phyloP scores from a whole-genome alignment of 139 green algal genomes.

The Haematococcus sp. region DNA sequence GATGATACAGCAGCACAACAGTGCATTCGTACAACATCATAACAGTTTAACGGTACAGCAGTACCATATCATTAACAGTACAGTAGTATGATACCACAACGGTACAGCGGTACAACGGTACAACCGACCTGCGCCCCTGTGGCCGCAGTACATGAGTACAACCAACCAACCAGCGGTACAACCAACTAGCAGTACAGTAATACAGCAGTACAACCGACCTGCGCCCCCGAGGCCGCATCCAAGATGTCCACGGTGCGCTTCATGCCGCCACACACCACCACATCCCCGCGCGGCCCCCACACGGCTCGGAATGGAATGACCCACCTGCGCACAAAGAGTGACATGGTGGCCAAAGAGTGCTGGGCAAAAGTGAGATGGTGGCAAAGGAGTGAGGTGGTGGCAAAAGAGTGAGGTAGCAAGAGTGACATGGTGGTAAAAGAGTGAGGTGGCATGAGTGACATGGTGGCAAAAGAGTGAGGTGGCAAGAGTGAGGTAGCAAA shows the following conservation, averaged over 20 bases:
- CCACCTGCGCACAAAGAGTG: constrained; percentile 30
- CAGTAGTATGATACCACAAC: too few species aligned
- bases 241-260: constrained; percentile 37
- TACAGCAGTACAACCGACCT: constrained; percentile 3
- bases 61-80: neutral
- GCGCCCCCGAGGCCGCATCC: neutral
- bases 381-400: neutral
- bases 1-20: neutral
- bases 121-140: neutral
- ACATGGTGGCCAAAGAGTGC: neutral
- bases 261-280: constrained; percentile 37
- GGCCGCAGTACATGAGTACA: too few species aligned
- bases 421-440: too few species aligned
- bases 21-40: neutral
- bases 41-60: neutral
- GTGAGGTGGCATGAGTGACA: too few species aligned
- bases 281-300: constrained; percentile 31
- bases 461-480: too few species aligned
- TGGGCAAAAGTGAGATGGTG: neutral
- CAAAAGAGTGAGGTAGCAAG: too few species aligned
- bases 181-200: too few species aligned
- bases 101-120: too few species aligned
- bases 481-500: too few species aligned
- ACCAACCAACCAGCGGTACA: too few species aligned
- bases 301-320: constrained; percentile 34